These are phyloP conservation scores for Oemleria cerasiformis DNA, from an alignment of 306 rosid species.

Conservation along the genomic window DNA sequence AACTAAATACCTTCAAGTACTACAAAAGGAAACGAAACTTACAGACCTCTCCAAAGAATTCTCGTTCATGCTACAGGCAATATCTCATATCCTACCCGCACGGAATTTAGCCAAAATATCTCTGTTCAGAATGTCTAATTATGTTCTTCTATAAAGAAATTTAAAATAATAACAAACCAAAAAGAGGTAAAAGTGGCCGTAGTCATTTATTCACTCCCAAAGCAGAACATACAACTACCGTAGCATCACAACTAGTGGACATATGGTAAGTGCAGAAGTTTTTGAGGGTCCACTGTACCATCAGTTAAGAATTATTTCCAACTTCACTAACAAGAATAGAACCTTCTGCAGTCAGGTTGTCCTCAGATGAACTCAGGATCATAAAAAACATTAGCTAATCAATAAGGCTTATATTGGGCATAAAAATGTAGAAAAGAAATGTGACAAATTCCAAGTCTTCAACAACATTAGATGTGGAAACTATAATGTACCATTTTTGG, in stretches of 20 bases:
- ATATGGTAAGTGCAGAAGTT: neutral
- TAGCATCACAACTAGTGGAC: neutral
- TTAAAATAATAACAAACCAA: neutral
- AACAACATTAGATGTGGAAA: neutral
- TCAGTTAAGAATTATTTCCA: neutral
- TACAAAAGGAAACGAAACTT: neutral
- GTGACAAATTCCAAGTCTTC: neutral
- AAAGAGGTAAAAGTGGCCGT: neutral
- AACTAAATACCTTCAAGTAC: neutral
- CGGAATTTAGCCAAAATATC: neutral
- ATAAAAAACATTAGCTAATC: neutral
- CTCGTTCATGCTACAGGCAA: neutral
- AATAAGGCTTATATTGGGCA: neutral
- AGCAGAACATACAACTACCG: neutral
- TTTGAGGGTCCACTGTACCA: neutral
- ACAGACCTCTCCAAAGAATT: neutral
- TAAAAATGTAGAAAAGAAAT: neutral
- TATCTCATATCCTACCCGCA: neutral
- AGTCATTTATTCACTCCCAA: neutral
- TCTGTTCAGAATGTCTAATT: neutral
- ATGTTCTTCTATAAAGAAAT: neutral
- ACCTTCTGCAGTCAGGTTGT: neutral
- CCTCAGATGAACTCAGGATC: neutral
- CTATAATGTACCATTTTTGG: constrained; percentile 65
- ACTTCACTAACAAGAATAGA: neutral